A percentile compares a stretch with the other conserved stretches of the same genome.
Evolutionary conservation across 2,329 filamentous ascomycete genomes (phyloP).

Genomic region (Paecilomyces sp.): DNA sequence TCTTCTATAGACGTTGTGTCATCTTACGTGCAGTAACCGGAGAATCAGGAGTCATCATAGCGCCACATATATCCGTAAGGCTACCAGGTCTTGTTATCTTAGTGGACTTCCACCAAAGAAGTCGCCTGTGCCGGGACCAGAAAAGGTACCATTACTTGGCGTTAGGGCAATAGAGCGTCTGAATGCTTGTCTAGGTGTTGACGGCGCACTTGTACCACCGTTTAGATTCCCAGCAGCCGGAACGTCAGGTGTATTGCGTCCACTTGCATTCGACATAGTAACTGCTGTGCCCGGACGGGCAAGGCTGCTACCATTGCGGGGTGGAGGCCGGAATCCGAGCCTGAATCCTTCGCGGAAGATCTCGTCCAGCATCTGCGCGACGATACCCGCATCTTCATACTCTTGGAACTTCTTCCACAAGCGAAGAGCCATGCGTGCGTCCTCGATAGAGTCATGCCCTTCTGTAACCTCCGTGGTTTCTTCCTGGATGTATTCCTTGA

Average conservation of each 20-base stretch:
- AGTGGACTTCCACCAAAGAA: slow-evolving; percentile 34
- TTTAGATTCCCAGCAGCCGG: slow-evolving; percentile 10
- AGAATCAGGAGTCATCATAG: neutral
- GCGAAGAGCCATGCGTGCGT: slow-evolving; percentile 82
- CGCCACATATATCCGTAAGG: neutral
- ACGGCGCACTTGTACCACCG: slow-evolving; percentile 23
- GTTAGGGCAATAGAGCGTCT: slow-evolving; percentile 35
- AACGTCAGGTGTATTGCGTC: slow-evolving; percentile 34
- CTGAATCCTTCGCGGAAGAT: slow-evolving; percentile 65
- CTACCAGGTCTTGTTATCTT: slow-evolving; percentile 14
- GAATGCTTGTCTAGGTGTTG: slow-evolving; percentile 36
- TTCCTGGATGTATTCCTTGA: slow-evolving; percentile 90
- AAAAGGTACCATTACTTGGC: slow-evolving; percentile 35
- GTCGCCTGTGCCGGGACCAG: slow-evolving; percentile 27
- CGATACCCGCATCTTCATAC: slow-evolving; percentile 75
- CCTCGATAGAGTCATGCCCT: slow-evolving; percentile 86
- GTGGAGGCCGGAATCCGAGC: slow-evolving; percentile 52
- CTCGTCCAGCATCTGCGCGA: slow-evolving; percentile 77
- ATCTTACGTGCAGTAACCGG: neutral
- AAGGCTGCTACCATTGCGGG: slow-evolving; percentile 28
- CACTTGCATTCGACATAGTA: slow-evolving; percentile 30
- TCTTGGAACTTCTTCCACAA: slow-evolving; percentile 87
- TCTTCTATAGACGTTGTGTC: neutral
- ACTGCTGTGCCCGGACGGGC: slow-evolving; percentile 33
- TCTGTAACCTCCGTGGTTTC: slow-evolving; percentile 49